phyloP scores from a whole-genome alignment of 1,284 basidiomycete species.

The Cryptococcus jaspeensis region DNA sequence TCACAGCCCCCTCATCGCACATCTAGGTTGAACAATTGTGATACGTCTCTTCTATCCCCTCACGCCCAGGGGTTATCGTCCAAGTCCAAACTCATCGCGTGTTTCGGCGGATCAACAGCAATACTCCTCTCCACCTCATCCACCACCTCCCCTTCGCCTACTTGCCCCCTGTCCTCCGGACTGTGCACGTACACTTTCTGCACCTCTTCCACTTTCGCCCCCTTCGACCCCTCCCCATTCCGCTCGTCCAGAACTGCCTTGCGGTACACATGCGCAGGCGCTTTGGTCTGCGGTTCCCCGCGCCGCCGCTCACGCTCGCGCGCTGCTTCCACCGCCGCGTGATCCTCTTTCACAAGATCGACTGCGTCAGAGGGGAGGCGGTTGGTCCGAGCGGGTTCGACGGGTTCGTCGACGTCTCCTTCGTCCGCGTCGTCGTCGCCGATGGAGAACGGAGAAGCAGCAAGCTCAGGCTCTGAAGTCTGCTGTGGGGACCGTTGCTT shows the following conservation, averaged over 20 bases:
- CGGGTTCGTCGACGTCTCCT: slow-evolving; percentile 48
- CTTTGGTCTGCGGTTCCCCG: slow-evolving; percentile 43
- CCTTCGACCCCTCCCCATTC: background rate
- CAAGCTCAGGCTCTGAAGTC: too few species aligned
- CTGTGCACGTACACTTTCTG: slow-evolving; percentile 23
- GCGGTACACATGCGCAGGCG: slow-evolving; percentile 38
- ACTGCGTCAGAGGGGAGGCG: slow-evolving; percentile 68
- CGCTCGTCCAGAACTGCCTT: slow-evolving; percentile 18
- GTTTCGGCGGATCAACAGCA: slow-evolving; percentile 14
- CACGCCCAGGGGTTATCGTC: slow-evolving; percentile 48
- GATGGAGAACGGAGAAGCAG: slow-evolving; percentile 23
- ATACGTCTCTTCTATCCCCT: background rate
- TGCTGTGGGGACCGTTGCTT: background rate
- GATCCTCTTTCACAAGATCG: slow-evolving; percentile 63
- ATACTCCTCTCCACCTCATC: slow-evolving; percentile 15
- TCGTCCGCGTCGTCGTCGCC: slow-evolving; percentile 42
- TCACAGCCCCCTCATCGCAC: background rate
- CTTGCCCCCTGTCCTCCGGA: slow-evolving; percentile 15
- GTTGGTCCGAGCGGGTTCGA: slow-evolving; percentile 20
- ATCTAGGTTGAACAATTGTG: background rate
- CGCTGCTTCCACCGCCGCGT: slow-evolving; percentile 46
- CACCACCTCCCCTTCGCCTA: slow-evolving; percentile 25
- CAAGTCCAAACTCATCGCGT: slow-evolving; percentile 14
- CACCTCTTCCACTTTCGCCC: slow-evolving; percentile 13
- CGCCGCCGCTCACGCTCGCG: slow-evolving; percentile 28